These are phyloP conservation scores for Aureobasidium mangrovei DNA, from an alignment of 2,329 filamentous ascomycete species.

Conservation along the genomic window DNA sequence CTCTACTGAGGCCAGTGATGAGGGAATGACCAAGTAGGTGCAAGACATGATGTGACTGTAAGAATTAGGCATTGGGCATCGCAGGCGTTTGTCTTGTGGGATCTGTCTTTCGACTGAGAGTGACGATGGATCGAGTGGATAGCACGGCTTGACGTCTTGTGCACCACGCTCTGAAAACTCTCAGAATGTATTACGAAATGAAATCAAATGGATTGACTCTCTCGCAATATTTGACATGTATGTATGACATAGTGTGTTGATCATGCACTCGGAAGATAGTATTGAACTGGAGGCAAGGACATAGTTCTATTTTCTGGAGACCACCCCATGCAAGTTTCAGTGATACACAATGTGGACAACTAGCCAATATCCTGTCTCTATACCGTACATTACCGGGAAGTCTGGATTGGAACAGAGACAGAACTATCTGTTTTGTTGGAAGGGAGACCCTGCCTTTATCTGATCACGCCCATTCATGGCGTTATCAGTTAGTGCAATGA, in stretches of 20 bases:
- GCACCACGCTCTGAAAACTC: background rate
- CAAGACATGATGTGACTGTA: conserved; percentile 6
- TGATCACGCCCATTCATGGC: too few relatives aligned
- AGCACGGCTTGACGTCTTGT: background rate
- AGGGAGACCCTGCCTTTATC: too few relatives aligned
- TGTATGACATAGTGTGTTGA: background rate
- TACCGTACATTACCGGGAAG: too few relatives aligned
- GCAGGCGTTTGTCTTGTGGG: conserved; percentile 12
- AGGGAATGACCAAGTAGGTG: conserved; percentile 6
- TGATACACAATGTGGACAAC: too few relatives aligned
- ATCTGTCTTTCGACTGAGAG: background rate
- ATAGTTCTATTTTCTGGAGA: too few relatives aligned
- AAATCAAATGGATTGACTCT: background rate
- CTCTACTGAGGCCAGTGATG: background rate
- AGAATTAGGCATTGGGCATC: background rate
- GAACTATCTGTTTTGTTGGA: too few relatives aligned
- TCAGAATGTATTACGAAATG: conserved; percentile 12
- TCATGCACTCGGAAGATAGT: background rate
- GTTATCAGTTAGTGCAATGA: too few relatives aligned
- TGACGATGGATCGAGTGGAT: background rate
- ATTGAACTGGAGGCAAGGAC: too few relatives aligned
- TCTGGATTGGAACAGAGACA: too few relatives aligned
- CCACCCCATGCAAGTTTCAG: too few relatives aligned
- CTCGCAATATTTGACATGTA: background rate
- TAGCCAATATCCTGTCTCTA: too few relatives aligned